Evolutionary conservation across 345 rosid species (phyloP), one percentile per base, ranked within the genome.

Genomic region (Luvunga scandens): DNA sequence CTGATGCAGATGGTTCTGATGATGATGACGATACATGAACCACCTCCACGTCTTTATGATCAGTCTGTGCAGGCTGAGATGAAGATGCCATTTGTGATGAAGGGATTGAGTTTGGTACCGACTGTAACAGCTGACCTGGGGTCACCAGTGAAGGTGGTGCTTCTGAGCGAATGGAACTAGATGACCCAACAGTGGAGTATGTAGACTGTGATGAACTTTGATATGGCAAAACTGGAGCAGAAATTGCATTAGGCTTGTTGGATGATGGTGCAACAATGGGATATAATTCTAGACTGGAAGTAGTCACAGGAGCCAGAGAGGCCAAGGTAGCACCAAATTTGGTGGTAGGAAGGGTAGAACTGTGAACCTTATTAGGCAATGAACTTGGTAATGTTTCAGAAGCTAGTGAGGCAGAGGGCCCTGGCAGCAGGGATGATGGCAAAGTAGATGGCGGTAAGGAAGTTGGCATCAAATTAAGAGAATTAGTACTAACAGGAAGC

Each of bases 31-130:
- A 85, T n/a, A 82, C 87, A 78, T 87, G 89, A 83, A 91, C 93
- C 78, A 89, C 92, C 84, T 90, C 92, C 79, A 85, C 90, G 80
- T 92, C 94, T 80, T 88, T 93, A 79, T 88, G 93, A 12, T 76
- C 86, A 73, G 81, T 75, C 78, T 85, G 88, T 45, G 84, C 77
- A 66, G 92, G 83, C 69, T 84, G 87, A 34, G 90, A 56, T 56
- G 86, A 79, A 78, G 89, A 72, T 39, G 84, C 74, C 7, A 85
- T 34, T 72, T 68, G 88, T 34, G 90, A 56, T 61, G 86, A 76
- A 79, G 87, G 71, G 73, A 75, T 78, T 34, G 84, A 75, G 10
- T 85, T 34, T 75, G 90, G 66, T 78, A 6, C 90, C 16, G 93
- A 79, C 83, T 92, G 94, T 84, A 89, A 75, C 36, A 92, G 75